Conservation (phyloP, 352 stramenopile genomes). For the Phytopythium litorale region DNA sequence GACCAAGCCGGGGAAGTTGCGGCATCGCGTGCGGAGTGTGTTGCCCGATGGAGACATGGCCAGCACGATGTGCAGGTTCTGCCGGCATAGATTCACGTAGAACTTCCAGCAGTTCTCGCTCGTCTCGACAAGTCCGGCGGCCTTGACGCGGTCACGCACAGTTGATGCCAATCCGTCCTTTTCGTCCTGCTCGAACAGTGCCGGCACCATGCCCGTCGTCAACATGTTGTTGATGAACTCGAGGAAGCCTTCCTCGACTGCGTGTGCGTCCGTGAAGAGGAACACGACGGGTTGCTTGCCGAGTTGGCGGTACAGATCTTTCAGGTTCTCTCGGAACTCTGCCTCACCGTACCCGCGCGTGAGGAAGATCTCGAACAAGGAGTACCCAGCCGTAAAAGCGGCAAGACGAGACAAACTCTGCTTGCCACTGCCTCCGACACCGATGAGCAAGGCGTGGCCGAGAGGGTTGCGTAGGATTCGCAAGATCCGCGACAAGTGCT, state of each 20-base stretch:
- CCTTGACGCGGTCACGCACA: constrained; percentile 89
- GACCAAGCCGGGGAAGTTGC: constrained; percentile 94
- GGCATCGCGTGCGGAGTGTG: constrained; percentile 91
- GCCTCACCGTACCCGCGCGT: constrained; percentile 91
- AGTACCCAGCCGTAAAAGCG: constrained; percentile 91
- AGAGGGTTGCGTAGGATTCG: constrained; percentile 91
- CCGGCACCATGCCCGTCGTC: constrained; percentile 92
- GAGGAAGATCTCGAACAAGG: constrained; percentile 94
- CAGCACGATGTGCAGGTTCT: constrained; percentile 94
- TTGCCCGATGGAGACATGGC: constrained; percentile 94
- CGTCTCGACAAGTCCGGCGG: constrained; percentile 85
- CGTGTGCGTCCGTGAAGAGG: constrained; percentile 95
- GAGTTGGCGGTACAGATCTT: constrained; percentile 91
- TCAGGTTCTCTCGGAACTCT: constrained; percentile 94
- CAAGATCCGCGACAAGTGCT: constrained; percentile 91
- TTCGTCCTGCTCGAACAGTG: constrained; percentile 92
- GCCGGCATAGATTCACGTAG: constrained; percentile 91
- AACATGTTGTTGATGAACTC: constrained; percentile 98
- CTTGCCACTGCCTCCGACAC: constrained; percentile 93
- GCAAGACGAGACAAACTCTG: constrained; percentile 92
- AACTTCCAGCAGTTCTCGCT: constrained; percentile 94
- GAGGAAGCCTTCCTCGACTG: constrained; percentile 95
- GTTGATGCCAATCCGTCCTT: constrained; percentile 79
- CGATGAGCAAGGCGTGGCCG: constrained; percentile 92
- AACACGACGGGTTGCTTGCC: constrained; percentile 90